phyloP scores from a whole-genome alignment of 345 rosid species.

The Brassica cretica region DNA sequence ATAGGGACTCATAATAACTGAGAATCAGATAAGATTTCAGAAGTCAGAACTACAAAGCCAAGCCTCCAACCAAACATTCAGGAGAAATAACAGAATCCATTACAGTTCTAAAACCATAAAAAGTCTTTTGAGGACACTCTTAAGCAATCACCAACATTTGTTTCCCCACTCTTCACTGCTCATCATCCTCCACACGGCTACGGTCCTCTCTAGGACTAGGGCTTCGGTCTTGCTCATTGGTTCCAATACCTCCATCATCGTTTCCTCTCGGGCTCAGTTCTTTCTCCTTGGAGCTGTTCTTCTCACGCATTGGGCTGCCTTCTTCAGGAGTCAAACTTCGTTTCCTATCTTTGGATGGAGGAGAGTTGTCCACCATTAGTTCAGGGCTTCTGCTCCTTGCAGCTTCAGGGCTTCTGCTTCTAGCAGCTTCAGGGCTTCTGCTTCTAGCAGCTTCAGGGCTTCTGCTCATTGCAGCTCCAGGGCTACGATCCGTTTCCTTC shows the following conservation, averaged over 20 bases:
- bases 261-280: conserved; percentile 46
- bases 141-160: conserved; percentile 4
- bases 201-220: conserved; percentile 32
- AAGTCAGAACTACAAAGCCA: neutral
- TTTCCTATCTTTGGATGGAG: conserved; percentile 52
- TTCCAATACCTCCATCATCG: conserved; percentile 31
- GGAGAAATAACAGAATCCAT: neutral
- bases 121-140: neutral
- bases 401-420: conserved; percentile 28
- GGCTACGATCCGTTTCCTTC: conserved; percentile 60
- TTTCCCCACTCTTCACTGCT: conserved; percentile 17
- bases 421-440: conserved; percentile 47
- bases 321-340: conserved; percentile 55
- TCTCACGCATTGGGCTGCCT: conserved; percentile 41
- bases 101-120: neutral
- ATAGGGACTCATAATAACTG: too few species aligned
- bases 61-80: conserved; percentile 2
- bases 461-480: conserved; percentile 45
- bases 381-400: conserved; percentile 47
- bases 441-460: conserved; percentile 18
- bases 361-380: conserved; percentile 34
- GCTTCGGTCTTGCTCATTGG: conserved; percentile 48
- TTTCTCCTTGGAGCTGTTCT: conserved; percentile 37
- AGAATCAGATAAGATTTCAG: too few species aligned
- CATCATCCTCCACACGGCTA: conserved; percentile 23